Conservation (phyloP, 1,284 basidiomycete species). For the Leccinum insolens region DNA sequence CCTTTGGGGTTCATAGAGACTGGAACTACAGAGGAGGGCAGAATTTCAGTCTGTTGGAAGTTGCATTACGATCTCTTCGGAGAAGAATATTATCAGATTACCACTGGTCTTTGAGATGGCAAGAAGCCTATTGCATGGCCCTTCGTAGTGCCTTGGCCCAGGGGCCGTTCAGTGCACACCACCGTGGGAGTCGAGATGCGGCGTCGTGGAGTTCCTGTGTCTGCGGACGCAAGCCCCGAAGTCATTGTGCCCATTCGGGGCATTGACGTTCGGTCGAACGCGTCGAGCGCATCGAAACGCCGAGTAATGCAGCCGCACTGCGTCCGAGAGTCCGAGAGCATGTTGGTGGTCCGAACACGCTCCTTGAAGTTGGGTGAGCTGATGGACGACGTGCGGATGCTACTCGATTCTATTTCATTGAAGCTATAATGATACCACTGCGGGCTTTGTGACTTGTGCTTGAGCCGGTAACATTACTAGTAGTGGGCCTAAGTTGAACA, state of each 20-base stretch:
- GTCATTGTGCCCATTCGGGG: too few relatives aligned
- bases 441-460: not conserved
- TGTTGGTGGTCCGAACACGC: too few relatives aligned
- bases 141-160: not conserved
- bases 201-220: not conserved
- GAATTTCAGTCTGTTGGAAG: not conserved
- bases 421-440: not conserved
- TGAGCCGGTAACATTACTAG: not conserved
- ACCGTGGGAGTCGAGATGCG: not conserved
- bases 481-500: too few relatives aligned
- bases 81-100: not conserved
- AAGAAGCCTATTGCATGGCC: too few relatives aligned
- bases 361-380: too few relatives aligned
- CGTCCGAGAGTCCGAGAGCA: too few relatives aligned
- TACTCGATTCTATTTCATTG: too few relatives aligned
- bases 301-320: too few relatives aligned
- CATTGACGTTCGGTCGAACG: not conserved
- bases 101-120: not conserved
- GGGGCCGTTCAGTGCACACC: not conserved
- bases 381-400: not conserved
- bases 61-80: not conserved
- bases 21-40: accelerated
- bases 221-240: too few relatives aligned
- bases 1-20: not conserved
- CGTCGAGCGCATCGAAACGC: not conserved